These are phyloP conservation scores for Aphanomyces euteiches DNA, from an alignment of 352 stramenopile genomes.

Conservation along the genomic window DNA sequence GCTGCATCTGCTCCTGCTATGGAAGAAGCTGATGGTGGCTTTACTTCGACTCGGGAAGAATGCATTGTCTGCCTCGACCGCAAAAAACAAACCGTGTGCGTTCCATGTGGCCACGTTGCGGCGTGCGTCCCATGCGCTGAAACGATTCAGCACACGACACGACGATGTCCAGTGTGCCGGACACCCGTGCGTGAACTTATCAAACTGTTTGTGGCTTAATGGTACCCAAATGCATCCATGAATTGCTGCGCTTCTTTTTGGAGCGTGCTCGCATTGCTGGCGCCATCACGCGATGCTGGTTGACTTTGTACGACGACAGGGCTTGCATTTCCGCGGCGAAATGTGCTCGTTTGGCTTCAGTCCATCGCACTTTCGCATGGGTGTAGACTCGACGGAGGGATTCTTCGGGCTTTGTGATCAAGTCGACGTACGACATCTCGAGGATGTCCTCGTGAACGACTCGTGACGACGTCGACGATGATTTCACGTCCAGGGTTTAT, in stretches of 20 bases:
- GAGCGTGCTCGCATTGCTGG: conserved; percentile 9
- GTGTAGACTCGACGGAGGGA: conserved; percentile 7
- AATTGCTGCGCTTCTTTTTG: conserved; percentile 15
- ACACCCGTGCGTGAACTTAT: conserved; percentile 67
- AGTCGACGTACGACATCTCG: conserved; percentile 15
- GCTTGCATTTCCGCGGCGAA: conserved; percentile 20
- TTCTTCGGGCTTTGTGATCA: not conserved
- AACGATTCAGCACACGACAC: conserved; percentile 58
- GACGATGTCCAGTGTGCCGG: conserved; percentile 71
- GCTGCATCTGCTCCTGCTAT: not conserved
- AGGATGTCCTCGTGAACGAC: conserved; percentile 12
- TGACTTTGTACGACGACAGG: conserved; percentile 32
- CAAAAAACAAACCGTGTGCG: conserved; percentile 61
- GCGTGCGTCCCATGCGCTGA: conserved; percentile 74
- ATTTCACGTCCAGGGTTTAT: too few species aligned
- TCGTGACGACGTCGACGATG: too few species aligned
- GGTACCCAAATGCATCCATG: conserved; percentile 33
- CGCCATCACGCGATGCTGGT: conserved; percentile 25
- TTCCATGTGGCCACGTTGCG: conserved; percentile 79
- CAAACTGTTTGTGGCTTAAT: conserved; percentile 61
- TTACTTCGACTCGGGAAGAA: conserved; percentile 35
- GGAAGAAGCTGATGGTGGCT: not conserved
- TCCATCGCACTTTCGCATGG: conserved; percentile 15
- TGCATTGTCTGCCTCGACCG: conserved; percentile 84
- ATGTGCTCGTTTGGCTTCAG: not conserved